Base-by-base conservation (phyloP, 2,329 filamentous ascomycete genomes). In the Fusarium abutilonis region DNA sequence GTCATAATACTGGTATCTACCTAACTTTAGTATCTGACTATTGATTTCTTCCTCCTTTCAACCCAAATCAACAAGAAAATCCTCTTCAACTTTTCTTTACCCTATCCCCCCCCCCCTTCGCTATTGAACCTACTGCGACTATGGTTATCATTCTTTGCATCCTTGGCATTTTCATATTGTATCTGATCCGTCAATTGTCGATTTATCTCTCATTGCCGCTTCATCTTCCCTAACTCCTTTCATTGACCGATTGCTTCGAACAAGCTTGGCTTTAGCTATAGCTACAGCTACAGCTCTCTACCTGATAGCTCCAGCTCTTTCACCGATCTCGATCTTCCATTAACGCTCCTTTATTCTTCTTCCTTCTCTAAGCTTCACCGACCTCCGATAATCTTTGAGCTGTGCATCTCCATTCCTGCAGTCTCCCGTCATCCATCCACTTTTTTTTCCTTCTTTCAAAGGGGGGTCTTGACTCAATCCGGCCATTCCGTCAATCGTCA, bases 141-240 rank as follows among this genome's bases (percentile, higher is more conserved):
- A 64, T 64, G 61, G 52, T 64, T 48, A 41, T 62, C 65, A 58
- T 64, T 62, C 52, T 64, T 48, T 64, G 52, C 38, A 40, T 64
- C 32, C 61, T 64, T 48, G 58, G 52, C 40, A 52, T 65, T 39
- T 64, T 44, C 36, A 41, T 56, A 38, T 38, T 64, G 11, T 64
- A 64, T 57, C 52, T 65, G 29, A 49, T 62, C 34, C 50, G 59
- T 46, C 58, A 64, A 52, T 57, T 54, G 41, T 66, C 63, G 11
- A 56, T 66, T 39, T 52, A 52, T 50, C 47, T 58, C 21, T 63
- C 62, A 15, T n/a, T 65, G 6, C 58, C 58, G 21, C 46, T 43
- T 32, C 62, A 65, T 46, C 63, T 51, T 63, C 54, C 59, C n/a
- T 66, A 13, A 42, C 19, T 32, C 36, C 43, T n/a, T 54, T 26